Base-by-base conservation (phyloP, 2,329 filamentous ascomycete genomes). In the Aureobasidium sp. region DNA sequence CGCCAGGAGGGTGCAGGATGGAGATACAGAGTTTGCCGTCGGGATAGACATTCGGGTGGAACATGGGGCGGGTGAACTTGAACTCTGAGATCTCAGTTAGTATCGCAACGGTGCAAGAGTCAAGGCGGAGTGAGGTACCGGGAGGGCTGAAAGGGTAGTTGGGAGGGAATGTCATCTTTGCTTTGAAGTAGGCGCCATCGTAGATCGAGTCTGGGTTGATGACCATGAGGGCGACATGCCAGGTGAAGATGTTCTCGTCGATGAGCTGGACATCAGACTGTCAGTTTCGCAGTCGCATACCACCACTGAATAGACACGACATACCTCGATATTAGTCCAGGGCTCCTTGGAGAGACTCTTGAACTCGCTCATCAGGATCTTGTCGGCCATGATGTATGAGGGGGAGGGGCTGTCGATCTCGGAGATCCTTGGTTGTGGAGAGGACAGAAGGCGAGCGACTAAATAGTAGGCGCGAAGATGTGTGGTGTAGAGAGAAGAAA, bases 1-100 rank as follows among this genome's bases (percentile, higher is more conserved):
- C 91, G 67, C 94, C 94, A 0, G 94, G 91, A 20, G 85, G 84
- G 75, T 99, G 93, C 12, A 99, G 85, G 70, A 99, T 99, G 49
- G 92, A 97, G 73, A 99, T 97, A 79, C 94, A 97, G 48, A 97
- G 83, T 67, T 87, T 87, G 69, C 93, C 93, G 73, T 97, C 90
- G 6, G 85, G 78, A 77, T 97, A 97, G 70, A 99, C 87, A 74
- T 99, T 99, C 3, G 93, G 93, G 74, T 99, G 93, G 77, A 86
- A 91, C 65, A 97, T 87, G 17, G 89, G 86, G 37, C 82, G 83
- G 20, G 85, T 74, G 77, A 99, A 97, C 66, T 87, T 87, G 80
- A 99, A 97, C 62, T 87, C 88, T 81, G 67, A 27, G 2, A 57
- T 34, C n/a, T 25, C 17, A 15, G 39, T 61, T n/a, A 61, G 48